These are phyloP conservation scores for Gossypium gossypioides DNA, from an alignment of 441 rosid species.

Conservation along the genomic window DNA sequence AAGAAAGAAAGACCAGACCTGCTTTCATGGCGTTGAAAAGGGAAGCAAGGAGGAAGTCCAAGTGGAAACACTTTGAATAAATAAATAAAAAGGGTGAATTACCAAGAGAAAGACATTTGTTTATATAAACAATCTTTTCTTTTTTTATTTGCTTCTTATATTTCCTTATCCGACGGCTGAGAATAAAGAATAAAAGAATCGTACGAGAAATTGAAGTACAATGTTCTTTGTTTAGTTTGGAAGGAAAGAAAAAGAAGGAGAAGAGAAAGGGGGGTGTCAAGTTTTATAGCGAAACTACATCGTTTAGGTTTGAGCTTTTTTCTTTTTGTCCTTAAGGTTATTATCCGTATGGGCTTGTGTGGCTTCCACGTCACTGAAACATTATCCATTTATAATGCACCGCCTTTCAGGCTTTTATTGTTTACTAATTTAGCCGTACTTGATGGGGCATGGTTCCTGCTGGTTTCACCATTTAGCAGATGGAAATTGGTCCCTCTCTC, in stretches of 20 bases:
- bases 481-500: neutral
- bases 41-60: neutral
- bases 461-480: neutral
- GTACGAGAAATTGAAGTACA: neutral
- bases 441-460: neutral
- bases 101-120: neutral
- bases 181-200: neutral
- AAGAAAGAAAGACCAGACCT: conserved; percentile 24
- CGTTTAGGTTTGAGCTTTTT: neutral
- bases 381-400: neutral
- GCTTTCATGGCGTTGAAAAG: conserved; percentile 19
- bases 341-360: conserved; percentile 8
- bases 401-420: too few species aligned
- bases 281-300: neutral
- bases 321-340: neutral
- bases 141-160: neutral
- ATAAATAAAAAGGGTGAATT: neutral
- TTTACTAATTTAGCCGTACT: neutral
- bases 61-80: neutral
- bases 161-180: neutral
- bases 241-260: neutral
- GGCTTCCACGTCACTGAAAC: conserved; percentile 11
- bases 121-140: neutral
- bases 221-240: neutral
- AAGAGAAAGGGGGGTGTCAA: neutral